These are phyloP conservation scores for Cystobasidium slooffiae DNA, from an alignment of 1,284 basidiomycete genomes.

Conservation along the genomic window DNA sequence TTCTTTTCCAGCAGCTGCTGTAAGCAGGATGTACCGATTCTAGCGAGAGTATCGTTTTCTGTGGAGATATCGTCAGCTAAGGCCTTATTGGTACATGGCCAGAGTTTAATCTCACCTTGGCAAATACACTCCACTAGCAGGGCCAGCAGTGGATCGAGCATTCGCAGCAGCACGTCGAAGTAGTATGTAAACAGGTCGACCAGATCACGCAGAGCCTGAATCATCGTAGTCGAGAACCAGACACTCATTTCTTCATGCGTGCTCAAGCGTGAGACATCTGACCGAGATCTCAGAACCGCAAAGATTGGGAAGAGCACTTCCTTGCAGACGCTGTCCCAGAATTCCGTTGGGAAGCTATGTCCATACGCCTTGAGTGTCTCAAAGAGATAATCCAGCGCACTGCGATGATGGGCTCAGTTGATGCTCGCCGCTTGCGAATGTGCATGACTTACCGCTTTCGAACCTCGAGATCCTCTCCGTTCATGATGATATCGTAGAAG, in stretches of 20 bases:
- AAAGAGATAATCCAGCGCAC: constrained; percentile 94
- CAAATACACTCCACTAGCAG: constrained; percentile 96
- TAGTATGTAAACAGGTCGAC: constrained; percentile 96
- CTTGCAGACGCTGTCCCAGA: constrained; percentile 98
- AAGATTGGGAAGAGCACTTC: constrained; percentile 99
- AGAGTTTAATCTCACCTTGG: constrained; percentile 71
- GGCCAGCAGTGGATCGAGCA: constrained; percentile 88
- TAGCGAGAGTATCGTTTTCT: constrained; percentile 98
- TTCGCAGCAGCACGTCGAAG: constrained; percentile 87
- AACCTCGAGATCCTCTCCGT: constrained; percentile 97
- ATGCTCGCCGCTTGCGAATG: not conserved
- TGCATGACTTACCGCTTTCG: constrained; percentile 75
- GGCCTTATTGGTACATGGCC: not conserved
- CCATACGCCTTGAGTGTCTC: constrained; percentile 92
- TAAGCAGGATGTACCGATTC: constrained; percentile 96
- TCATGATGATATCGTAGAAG: constrained; percentile 99
- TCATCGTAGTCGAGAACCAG: constrained; percentile 99
- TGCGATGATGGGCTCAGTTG: constrained; percentile 55
- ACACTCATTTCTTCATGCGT: constrained; percentile 99
- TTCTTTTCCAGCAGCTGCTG: constrained; percentile 96
- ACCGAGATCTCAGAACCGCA: constrained; percentile 81
- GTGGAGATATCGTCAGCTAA: constrained; percentile 46
- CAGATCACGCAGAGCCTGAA: constrained; percentile 92
- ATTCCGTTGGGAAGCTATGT: constrained; percentile 80
- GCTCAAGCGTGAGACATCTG: constrained; percentile 85